Evolutionary conservation across 2,329 filamentous ascomycete genomes (phyloP), one percentile per base, ranked within the genome.

Genomic region (Colletotrichum falcatum): DNA sequence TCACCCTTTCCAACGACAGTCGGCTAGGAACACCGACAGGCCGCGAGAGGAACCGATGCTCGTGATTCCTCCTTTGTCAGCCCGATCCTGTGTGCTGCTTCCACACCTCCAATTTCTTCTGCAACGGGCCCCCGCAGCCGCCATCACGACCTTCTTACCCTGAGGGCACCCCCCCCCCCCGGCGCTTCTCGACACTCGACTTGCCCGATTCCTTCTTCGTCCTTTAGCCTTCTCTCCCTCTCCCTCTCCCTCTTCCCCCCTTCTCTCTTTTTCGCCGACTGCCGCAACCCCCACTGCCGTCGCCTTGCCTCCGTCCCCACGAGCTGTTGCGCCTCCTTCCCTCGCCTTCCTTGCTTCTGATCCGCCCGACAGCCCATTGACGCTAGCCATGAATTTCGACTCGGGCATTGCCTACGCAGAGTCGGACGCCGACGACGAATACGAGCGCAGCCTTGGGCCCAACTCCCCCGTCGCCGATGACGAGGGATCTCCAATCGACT

Each of bases 391-490:
- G 88, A 88, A 86, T 79, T 90, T 90, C 82, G 88, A 89, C 76
- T 85, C 86, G 73, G 89, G 89, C 77, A 91, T 89, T 74, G 89
- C 90, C 72, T 94, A 94, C 81, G 90, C 92, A 79, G 92, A 94
- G 82, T 94, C 90, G 74, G 92, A 94, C 78, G 92, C 91, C 76
- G 92, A 94, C 82, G 93, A 95, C 82, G 93, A 95, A 84, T 94
- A 94, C 80, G 92, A 95, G 86, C 87, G 91, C 78, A 91, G 90
- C 80, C 85, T 91, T 74, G 86, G 88, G 77, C 88, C 90, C 77
- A 89, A 88, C 79, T 92, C 90, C 7, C 92, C 90, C 70, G 88
- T 89, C 74, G 86, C 90, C 73, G 91, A 93, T 78, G 91, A 89
- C 75, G 91, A 93, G 78, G 84, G 85, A 72, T 92, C 90, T 51